phyloP scores from a whole-genome alignment of 1,139 yeast genomes.

The Fermentozyma sake region DNA sequence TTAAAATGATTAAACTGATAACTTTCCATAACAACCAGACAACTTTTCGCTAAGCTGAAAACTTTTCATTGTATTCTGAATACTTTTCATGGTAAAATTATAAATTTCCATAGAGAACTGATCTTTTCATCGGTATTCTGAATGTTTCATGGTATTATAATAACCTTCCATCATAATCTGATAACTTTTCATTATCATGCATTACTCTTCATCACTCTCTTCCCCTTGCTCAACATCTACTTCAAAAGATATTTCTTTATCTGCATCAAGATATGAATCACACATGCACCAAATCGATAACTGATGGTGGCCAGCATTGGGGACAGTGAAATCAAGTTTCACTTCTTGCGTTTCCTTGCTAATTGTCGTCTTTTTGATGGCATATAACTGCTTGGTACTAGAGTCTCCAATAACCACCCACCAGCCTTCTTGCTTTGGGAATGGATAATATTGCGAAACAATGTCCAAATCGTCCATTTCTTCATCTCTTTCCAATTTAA shows the following conservation, averaged over 20 bases:
- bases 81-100: no score
- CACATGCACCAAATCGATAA: conserved; percentile 82
- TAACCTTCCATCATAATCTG: no score
- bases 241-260: conserved; percentile 64
- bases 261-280: conserved; percentile 88
- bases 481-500: conserved; percentile 68
- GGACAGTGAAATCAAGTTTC: conserved; percentile 53
- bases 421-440: conserved; percentile 72
- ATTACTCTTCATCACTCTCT: not conserved
- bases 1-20: no score
- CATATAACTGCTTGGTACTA: conserved; percentile 57
- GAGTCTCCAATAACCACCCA: conserved; percentile 80
- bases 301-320: conserved; percentile 55
- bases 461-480: conserved; percentile 66
- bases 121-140: no score
- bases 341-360: conserved; percentile 50
- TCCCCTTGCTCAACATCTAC: conserved; percentile 34
- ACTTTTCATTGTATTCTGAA: no score
- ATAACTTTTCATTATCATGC: no score
- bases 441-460: conserved; percentile 54
- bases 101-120: no score
- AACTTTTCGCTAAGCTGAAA: no score
- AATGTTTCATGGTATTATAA: no score
- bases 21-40: no score
- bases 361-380: conserved; percentile 64